Evolutionary conservation across 1,139 yeast species (phyloP).

Genomic region (Candida pseudoviswanathii): DNA sequence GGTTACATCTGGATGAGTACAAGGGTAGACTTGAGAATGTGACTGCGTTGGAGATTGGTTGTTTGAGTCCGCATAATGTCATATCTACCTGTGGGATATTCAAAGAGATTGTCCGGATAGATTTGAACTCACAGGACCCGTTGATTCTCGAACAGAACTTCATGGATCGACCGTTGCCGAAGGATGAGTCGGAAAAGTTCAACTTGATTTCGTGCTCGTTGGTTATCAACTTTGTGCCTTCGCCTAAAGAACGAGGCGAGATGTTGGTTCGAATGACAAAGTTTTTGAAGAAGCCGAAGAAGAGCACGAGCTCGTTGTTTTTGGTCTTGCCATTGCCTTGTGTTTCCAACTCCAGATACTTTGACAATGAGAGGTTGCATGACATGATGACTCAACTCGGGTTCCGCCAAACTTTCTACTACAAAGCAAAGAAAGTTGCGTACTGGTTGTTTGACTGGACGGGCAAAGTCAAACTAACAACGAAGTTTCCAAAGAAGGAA

Average conservation of each 20-base stretch:
- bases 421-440: constrained; percentile 73
- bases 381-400: constrained; percentile 62
- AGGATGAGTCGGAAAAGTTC: constrained; percentile 45
- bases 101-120: constrained; percentile 60
- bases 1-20: constrained; percentile 48
- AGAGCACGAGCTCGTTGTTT: constrained; percentile 48
- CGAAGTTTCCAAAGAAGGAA: constrained; percentile 43
- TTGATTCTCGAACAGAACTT: constrained; percentile 77
- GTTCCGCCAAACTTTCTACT: constrained; percentile 45
- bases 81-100: constrained; percentile 63
- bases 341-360: constrained; percentile 76
- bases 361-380: constrained; percentile 46
- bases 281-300: constrained; percentile 49
- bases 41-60: constrained; percentile 79
- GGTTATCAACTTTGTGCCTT: constrained; percentile 86
- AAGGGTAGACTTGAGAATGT: constrained; percentile 16
- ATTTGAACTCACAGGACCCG: constrained; percentile 79
- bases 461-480: constrained; percentile 24
- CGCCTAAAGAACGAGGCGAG: constrained; percentile 67
- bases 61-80: constrained; percentile 65
- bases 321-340: constrained; percentile 91
- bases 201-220: constrained; percentile 78
- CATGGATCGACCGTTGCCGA: constrained; percentile 72
- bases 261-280: constrained; percentile 66
- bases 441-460: constrained; percentile 69